A percentile compares a stretch with the other conserved stretches of the same genome.
phyloP scores from a whole-genome alignment of 495 filamentous ascomycete species.

The Glutinoglossum americanum region DNA sequence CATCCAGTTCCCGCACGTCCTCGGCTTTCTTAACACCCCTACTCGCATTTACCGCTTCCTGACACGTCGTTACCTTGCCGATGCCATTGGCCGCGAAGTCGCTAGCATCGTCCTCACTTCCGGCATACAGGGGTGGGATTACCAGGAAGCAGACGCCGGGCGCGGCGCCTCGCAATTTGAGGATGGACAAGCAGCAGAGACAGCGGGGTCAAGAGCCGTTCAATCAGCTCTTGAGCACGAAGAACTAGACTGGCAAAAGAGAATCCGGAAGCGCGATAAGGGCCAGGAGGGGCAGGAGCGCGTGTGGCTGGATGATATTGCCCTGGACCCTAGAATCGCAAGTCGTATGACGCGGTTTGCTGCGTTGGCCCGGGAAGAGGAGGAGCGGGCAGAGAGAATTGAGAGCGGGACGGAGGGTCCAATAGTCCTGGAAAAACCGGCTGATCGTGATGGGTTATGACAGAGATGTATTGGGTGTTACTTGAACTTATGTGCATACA shows the following conservation, averaged over 20 bases:
- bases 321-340: slow-evolving; percentile 57
- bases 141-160: background rate
- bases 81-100: slow-evolving; percentile 71
- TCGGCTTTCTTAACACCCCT: slow-evolving; percentile 83
- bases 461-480: background rate
- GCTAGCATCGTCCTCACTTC: slow-evolving; percentile 56
- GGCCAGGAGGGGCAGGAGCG: slow-evolving; percentile 27
- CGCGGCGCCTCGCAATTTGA: slow-evolving; percentile 3
- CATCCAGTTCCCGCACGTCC: slow-evolving; percentile 66
- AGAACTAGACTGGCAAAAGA: slow-evolving; percentile 77
- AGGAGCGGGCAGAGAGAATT: slow-evolving; percentile 40
- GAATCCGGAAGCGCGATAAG: slow-evolving; percentile 34
- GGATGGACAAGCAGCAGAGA: background rate
- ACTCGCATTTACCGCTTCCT: slow-evolving; percentile 75
- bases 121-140: background rate
- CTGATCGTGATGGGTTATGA: background rate
- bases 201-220: background rate
- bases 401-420: slow-evolving; percentile 37
- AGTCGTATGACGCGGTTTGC: slow-evolving; percentile 64
- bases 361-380: slow-evolving; percentile 31
- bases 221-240: slow-evolving; percentile 47
- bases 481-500: background rate
- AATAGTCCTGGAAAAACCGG: background rate
- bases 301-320: slow-evolving; percentile 57
- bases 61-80: slow-evolving; percentile 64